phyloP scores from a whole-genome alignment of 768 basidiomycete genomes.

The Ramaria sp. region DNA sequence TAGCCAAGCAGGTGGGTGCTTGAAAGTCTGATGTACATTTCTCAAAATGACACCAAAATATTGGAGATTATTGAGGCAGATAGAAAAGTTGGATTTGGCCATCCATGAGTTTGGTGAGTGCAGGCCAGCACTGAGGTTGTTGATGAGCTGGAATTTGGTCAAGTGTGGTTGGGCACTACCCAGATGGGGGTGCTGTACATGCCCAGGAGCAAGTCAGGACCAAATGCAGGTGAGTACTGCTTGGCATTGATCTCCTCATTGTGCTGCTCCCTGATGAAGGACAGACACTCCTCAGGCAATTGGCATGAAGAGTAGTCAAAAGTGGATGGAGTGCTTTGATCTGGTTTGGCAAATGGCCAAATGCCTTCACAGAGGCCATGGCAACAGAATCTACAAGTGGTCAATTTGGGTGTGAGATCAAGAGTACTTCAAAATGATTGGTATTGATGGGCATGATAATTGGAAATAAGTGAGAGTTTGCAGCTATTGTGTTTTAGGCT shows the following conservation, averaged over 20 bases:
- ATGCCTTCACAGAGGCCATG: too few relatives aligned
- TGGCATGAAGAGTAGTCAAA: slow-evolving; percentile 16
- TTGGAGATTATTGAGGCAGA: slow-evolving; percentile 13
- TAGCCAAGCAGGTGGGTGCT: slow-evolving; percentile 1
- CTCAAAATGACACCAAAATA: slow-evolving; percentile 17
- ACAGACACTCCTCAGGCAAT: slow-evolving; percentile 17
- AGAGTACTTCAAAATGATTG: slow-evolving; percentile 19
- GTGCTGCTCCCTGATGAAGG: too few relatives aligned
- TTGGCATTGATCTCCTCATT: slow-evolving; percentile 15
- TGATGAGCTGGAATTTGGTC: slow-evolving; percentile 19
- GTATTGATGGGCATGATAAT: slow-evolving; percentile 30
- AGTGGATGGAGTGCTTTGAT: neutral
- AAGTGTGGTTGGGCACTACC: slow-evolving; percentile 22
- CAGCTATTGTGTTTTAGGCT: too few relatives aligned
- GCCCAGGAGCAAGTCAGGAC: slow-evolving; percentile 16
- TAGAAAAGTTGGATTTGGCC: neutral
- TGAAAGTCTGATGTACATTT: slow-evolving; percentile 12
- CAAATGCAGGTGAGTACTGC: slow-evolving; percentile 18
- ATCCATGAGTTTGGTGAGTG: slow-evolving; percentile 23
- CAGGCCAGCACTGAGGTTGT: slow-evolving; percentile 20
- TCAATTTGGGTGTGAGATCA: slow-evolving; percentile 27
- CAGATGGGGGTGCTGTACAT: slow-evolving; percentile 21
- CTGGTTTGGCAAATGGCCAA: slow-evolving; percentile 27
- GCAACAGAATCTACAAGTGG: slow-evolving; percentile 24
- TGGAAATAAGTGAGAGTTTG: too few relatives aligned